Conservation (phyloP, 1,284 basidiomycete species). For the Blastosporella zonata region DNA sequence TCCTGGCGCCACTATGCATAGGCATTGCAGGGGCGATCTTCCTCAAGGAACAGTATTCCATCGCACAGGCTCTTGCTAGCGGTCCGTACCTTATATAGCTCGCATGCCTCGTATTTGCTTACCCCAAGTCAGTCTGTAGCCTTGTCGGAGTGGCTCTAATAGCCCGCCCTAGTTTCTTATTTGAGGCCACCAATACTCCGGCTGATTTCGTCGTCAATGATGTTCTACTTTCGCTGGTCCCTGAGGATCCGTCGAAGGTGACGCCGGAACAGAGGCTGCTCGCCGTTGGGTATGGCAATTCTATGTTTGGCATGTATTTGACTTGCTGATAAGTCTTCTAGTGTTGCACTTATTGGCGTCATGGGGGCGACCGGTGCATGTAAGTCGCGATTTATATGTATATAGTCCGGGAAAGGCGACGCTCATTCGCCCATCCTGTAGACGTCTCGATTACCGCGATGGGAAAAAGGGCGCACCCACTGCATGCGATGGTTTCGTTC, state of each 20-base stretch:
- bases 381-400: constrained; percentile 27
- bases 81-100: constrained; percentile 35
- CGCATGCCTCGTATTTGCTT: background rate
- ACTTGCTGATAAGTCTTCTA: constrained; percentile 20
- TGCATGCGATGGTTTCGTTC: constrained; percentile 73
- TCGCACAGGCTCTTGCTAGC: constrained; percentile 61
- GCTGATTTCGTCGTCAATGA: constrained; percentile 1
- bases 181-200: constrained; percentile 25
- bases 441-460: constrained; percentile 69
- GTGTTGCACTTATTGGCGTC: constrained; percentile 57
- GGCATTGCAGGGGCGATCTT: constrained; percentile 68
- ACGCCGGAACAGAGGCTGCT: constrained; percentile 44
- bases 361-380: constrained; percentile 60
- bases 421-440: constrained; percentile 22
- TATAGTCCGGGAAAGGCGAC: background rate
- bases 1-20: constrained; percentile 69
- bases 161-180: constrained; percentile 49
- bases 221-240: background rate
- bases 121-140: constrained; percentile 42
- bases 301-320: background rate
- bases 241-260: constrained; percentile 24
- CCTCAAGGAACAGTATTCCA: constrained; percentile 61
- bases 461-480: constrained; percentile 68
- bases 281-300: constrained; percentile 45
- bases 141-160: constrained; percentile 64